phyloP scores from a whole-genome alignment of 768 basidiomycete species.

The Atractiella rhizophila region DNA sequence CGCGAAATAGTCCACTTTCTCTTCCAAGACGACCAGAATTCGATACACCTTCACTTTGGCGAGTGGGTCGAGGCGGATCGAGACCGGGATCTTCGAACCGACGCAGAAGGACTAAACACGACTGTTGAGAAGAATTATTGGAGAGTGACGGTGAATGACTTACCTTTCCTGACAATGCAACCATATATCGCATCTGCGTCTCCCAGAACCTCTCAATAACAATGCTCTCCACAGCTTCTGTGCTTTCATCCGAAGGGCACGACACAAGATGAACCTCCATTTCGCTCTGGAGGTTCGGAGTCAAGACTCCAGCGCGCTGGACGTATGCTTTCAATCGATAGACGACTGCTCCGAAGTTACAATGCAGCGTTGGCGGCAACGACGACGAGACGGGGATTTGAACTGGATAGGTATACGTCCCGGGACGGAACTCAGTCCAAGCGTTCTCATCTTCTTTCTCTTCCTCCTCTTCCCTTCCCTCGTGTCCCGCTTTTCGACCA shows the following conservation, averaged over 20 bases:
- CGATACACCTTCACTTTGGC: constrained; percentile 58
- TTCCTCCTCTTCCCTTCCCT: constrained; percentile 16
- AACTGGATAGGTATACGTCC: constrained; percentile 81
- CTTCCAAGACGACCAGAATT: constrained; percentile 50
- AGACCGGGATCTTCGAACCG: constrained; percentile 54
- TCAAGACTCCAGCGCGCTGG: constrained; percentile 59
- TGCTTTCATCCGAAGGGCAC: constrained; percentile 52
- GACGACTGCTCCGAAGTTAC: constrained; percentile 45
- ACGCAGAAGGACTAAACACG: constrained; percentile 53
- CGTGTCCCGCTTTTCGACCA: neutral
- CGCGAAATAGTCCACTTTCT: constrained; percentile 57
- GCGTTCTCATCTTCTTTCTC: constrained; percentile 20
- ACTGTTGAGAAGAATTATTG: constrained; percentile 23
- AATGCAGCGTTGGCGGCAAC: constrained; percentile 49
- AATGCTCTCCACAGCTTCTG: constrained; percentile 54
- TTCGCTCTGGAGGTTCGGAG: constrained; percentile 37
- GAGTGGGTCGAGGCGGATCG: constrained; percentile 56
- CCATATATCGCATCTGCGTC: constrained; percentile 30
- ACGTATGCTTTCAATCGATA: constrained; percentile 64
- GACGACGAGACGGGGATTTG: constrained; percentile 60
- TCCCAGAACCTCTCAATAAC: constrained; percentile 80
- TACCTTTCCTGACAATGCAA: constrained; percentile 15
- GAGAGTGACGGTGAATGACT: neutral
- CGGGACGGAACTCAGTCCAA: constrained; percentile 55
- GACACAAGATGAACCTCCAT: constrained; percentile 53